Evolutionary conservation across 139 green algal species (phyloP), one percentile per base, ranked within the genome.

Genomic region (Auxenochlorella pyrenoidosa): DNA sequence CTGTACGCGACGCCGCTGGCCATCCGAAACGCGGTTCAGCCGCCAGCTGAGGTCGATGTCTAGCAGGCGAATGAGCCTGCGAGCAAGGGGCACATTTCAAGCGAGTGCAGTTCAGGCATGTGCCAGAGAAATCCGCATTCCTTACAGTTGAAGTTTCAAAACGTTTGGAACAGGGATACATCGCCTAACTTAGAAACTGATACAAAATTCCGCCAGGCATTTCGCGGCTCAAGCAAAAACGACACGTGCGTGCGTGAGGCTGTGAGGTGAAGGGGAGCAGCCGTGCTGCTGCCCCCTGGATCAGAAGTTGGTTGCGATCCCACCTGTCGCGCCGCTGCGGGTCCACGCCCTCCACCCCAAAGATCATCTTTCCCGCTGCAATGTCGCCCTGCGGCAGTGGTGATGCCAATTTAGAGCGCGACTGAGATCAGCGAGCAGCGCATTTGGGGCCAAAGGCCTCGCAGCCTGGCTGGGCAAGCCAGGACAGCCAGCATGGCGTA

Each of bases 31-130:
- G 18, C 92, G 94, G 91, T 97, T 97, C 80, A 99, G 93, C 28
- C 96, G 93, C 96, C 98, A 99, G 66, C 95, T 91, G 43, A 97
- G 86, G 90, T 99, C 94, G 44, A 99, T 97, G 90, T 99, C 98
- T 80, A 99, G 89, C 84, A 99, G 88, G 51, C 95, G 83, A 13
- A 99, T 93, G 34, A 99, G 90, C 59, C 75, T 86, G 84, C 40
- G 28, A 2, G 34, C 4, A 28, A 0, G 6, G 41, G 30, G 40
- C 5, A 76, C 13, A 5, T 24, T n/a, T n/a, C n/a, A n/a, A n/a
- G n/a, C n/a, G n/a, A n/a, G n/a, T n/a, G n/a, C n/a, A n/a, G n/a
- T n/a, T n/a, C n/a, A n/a, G n/a, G n/a, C n/a, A n/a, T n/a, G n/a
- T n/a, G n/a, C n/a, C n/a, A n/a, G n/a, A n/a, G n/a, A n/a, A n/a